phyloP scores from a whole-genome alignment of 2,329 filamentous ascomycete genomes.

The Aureobasidium zeae region DNA sequence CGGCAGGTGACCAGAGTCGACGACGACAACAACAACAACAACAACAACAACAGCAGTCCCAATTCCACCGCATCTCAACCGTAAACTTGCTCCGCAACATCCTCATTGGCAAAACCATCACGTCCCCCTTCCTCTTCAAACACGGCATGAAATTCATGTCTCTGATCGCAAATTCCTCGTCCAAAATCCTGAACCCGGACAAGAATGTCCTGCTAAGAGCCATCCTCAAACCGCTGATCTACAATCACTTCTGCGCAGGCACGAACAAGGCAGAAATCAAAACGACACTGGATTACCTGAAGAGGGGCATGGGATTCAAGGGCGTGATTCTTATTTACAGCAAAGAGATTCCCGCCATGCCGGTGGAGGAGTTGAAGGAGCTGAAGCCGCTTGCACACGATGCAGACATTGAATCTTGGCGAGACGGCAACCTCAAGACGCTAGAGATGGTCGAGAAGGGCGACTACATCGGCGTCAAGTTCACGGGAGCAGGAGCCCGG shows the following conservation, averaged over 20 bases:
- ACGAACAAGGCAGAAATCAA: conserved; percentile 41
- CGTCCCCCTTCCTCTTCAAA: conserved; percentile 26
- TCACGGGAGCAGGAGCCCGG: conserved; percentile 41
- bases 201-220: conserved; percentile 38
- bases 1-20: neutral
- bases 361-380: conserved; percentile 18
- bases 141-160: conserved; percentile 27
- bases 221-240: conserved; percentile 40
- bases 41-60: neutral
- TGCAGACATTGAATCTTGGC: conserved; percentile 38
- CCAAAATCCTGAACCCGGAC: conserved; percentile 39
- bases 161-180: conserved; percentile 37
- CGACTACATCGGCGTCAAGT: conserved; percentile 46
- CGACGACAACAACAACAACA: neutral
- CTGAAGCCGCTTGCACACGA: conserved; percentile 13
- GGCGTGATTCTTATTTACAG: conserved; percentile 48
- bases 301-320: conserved; percentile 38
- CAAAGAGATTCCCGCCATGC: conserved; percentile 37
- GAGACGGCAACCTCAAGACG: conserved; percentile 44
- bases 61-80: conserved; percentile 18
- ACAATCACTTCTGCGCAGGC: conserved; percentile 50
- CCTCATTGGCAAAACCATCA: conserved; percentile 26
- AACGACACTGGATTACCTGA: conserved; percentile 38
- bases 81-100: conserved; percentile 26
- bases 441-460: conserved; percentile 44